Base-by-base conservation (phyloP, 1,139 yeast genomes). In the Scheffersomyces lignicola region DNA sequence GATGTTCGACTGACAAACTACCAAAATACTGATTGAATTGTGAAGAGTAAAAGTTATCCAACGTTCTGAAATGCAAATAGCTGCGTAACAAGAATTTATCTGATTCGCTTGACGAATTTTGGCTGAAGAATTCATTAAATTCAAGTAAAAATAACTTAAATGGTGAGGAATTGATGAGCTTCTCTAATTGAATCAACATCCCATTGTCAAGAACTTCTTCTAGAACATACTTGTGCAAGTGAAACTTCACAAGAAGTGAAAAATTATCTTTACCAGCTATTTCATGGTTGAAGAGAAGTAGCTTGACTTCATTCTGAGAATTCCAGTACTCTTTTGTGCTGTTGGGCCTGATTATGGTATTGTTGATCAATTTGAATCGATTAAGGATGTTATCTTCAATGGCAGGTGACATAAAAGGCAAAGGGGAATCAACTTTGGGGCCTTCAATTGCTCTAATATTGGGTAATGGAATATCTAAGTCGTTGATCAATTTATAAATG, bases 1-100 rank as follows among this genome's bases (percentile, higher is more conserved):
- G 34, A 24, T 43, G 38, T 12, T 18, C 25, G 21, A 27, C 38
- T 5, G 48, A 39, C 17, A 41, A 21, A 18, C 38, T 37, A 13
- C 34, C 41, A 35, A 42, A 34, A 7, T 36, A 18, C 25, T 33
- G 40, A 31, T 39, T 17, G 18, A 42, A 41, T 24, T 40, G 44
- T 18, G 8, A 17, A 13, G 28, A 13, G 17, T 21, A 11, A 16
- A 29, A 27, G 3, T 29, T 18, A 9, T 25, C 11, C 6, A 27
- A 32, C 18, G 21, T n/a, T 16, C 34, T 24, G 18, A 15, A 15
- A 10, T 26, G 5, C 11, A 32, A 18, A 7, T 26, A 21, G 8
- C 12, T 18, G 15, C 14, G n/a, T 15, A 15, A 10, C 23, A 20
- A 20, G 23, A 20, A 20, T n/a, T 20, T 20, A 20, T 20, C 8